Percentiles rank a stretch among this genome's conserved stretches.
phyloP scores from a whole-genome alignment of 495 filamentous ascomycete species.

The Elasticomyces elasticus region DNA sequence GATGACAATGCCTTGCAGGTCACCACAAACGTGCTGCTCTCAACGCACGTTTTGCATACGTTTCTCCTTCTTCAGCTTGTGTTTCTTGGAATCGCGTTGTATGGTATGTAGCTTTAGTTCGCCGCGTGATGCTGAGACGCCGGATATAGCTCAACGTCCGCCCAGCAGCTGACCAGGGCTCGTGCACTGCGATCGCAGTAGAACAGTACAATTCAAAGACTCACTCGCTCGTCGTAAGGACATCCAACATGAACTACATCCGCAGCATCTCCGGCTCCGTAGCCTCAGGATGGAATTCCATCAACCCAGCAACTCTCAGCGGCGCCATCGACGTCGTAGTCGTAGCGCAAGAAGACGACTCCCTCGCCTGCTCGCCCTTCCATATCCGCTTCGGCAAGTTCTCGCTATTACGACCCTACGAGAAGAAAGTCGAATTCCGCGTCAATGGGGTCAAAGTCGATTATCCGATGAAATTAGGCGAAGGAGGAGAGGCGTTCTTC shows the following conservation, averaged over 20 bases:
- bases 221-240: background rate
- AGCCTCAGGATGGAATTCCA: slow-evolving; percentile 97
- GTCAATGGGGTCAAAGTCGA: slow-evolving; percentile 88
- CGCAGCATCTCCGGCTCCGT: slow-evolving; percentile 90
- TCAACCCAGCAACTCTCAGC: slow-evolving; percentile 94
- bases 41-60: too few relatives aligned
- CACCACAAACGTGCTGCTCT: too few relatives aligned
- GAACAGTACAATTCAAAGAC: background rate
- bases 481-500: slow-evolving; percentile 97
- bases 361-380: slow-evolving; percentile 87
- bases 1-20: too few relatives aligned
- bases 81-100: too few relatives aligned
- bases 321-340: slow-evolving; percentile 99
- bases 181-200: background rate
- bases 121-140: background rate
- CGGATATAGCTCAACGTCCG: too few relatives aligned
- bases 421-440: slow-evolving; percentile 98
- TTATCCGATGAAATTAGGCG: slow-evolving; percentile 96
- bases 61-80: too few relatives aligned
- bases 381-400: slow-evolving; percentile 99
- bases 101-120: too few relatives aligned
- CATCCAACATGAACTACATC: slow-evolving; percentile 80
- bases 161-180: too few relatives aligned
- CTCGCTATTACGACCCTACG: slow-evolving; percentile 84
- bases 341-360: slow-evolving; percentile 89